Percentiles rank a stretch among this genome's conserved stretches.
These are phyloP conservation scores for Sphaerostilbella broomeana DNA, from an alignment of 2,329 filamentous ascomycete genomes.

Conservation along the genomic window DNA sequence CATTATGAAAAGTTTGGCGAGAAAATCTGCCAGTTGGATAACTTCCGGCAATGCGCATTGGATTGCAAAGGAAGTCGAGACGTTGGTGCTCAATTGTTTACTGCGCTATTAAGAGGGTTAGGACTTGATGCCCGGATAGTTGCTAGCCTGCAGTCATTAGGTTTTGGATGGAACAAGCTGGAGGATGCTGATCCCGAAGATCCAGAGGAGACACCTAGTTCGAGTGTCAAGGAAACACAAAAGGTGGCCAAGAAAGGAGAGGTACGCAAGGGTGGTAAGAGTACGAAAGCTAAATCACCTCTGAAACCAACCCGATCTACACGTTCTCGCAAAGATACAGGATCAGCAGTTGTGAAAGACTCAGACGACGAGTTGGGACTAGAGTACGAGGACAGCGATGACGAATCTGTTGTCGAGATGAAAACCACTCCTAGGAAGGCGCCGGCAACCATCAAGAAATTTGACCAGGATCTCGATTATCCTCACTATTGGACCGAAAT, in stretches of 20 bases:
- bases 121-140: conserved; percentile 80
- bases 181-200: conserved; percentile 65
- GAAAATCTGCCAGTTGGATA: conserved; percentile 56
- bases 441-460: conserved; percentile 39
- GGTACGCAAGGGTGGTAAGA: conserved; percentile 11
- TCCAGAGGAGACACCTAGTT: conserved; percentile 7
- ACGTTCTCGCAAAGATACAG: conserved; percentile 7
- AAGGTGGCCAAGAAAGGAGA: conserved; percentile 9
- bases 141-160: conserved; percentile 74
- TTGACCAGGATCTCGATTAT: conserved; percentile 71
- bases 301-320: conserved; percentile 14
- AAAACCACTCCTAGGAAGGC: conserved; percentile 34
- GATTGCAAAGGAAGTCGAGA: conserved; percentile 76
- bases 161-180: conserved; percentile 83
- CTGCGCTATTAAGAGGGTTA: conserved; percentile 71
- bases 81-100: conserved; percentile 83
- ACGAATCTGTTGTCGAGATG: conserved; percentile 54
- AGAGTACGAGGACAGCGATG: conserved; percentile 44
- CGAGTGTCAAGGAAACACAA: conserved; percentile 7
- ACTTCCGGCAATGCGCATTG: conserved; percentile 63
- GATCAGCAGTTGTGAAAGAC: conserved; percentile 26
- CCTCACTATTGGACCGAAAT: conserved; percentile 94
- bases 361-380: conserved; percentile 42
- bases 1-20: conserved; percentile 71
- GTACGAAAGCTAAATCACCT: conserved; percentile 16